Base-by-base conservation (phyloP, 768 basidiomycete genomes). In the Pholiota molesta region DNA sequence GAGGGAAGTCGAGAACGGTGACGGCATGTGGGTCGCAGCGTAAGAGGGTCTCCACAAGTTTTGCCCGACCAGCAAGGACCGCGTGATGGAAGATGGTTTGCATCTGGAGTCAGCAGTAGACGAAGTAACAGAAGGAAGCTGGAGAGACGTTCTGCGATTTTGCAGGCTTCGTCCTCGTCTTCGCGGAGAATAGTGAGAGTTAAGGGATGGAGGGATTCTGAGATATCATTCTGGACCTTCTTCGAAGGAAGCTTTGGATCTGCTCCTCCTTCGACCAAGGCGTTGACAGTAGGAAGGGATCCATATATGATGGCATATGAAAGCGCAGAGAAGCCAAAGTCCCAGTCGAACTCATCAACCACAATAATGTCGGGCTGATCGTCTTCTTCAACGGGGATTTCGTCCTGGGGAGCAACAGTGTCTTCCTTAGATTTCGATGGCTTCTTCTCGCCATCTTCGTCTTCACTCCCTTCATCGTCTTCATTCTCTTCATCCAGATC, bases 341-440 rank as follows among this genome's bases (percentile, higher is more conserved):
- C 87, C 87, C 86, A 89, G 68, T 88, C 86, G 0, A 76, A 57
- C 1, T 76, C 74, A 49, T 86, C 77, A 62, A 87, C 66, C 47
- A 85, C 82, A n/a, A 88, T 74, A 33, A 88, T 73, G 60, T 88
- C 86, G 0, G 84, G 84, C 37, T 74, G 73, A 47, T 83, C 80
- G 3, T 75, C 71, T 5, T 79, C 73, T 65, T 85, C 84, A 44
- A 85, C 85, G 0, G 80, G 81, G 5, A 82, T 72, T 49, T 81
- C 79, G 11, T 72, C 55, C 52, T 62, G 31, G 59, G 40, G 33
- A 57, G 60, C 11, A 23, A 49, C 19, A 58, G 28, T 26, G 17
- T 55, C 55, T 29, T 64, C 62, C 31, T 61, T 58, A 23, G 58
- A 53, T 21, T 65, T 66, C 13, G 70, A 68, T 21, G 68, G 63